Conservation (phyloP, 2,329 filamentous ascomycete species). For the Ceratocystis eucalypticola region DNA sequence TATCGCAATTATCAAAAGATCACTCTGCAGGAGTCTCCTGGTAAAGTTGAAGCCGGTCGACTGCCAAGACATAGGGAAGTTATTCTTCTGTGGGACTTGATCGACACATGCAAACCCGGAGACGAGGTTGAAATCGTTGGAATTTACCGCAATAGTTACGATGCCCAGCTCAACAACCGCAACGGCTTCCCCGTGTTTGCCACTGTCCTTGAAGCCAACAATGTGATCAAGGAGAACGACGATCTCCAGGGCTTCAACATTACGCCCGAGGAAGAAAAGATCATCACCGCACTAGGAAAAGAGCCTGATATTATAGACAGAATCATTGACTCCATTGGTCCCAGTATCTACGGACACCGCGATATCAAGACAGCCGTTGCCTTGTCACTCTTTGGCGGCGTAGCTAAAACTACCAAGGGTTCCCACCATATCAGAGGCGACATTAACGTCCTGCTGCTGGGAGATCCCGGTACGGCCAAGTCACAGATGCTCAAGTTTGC, state of each 20-base stretch:
- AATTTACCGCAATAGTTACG: slow-evolving; percentile 96
- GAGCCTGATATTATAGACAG: slow-evolving; percentile 89
- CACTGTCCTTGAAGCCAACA: slow-evolving; percentile 93
- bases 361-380: slow-evolving; percentile 97
- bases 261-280: slow-evolving; percentile 85
- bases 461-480: slow-evolving; percentile 95
- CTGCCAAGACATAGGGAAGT: slow-evolving; percentile 88
- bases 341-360: slow-evolving; percentile 90
- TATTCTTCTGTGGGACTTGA: slow-evolving; percentile 90
- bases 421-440: slow-evolving; percentile 87
- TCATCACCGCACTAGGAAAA: slow-evolving; percentile 74
- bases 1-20: slow-evolving; percentile 98
- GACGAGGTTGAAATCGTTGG: slow-evolving; percentile 97
- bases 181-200: slow-evolving; percentile 98
- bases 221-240: slow-evolving; percentile 92
- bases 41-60: slow-evolving; percentile 89
- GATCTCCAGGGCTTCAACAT: slow-evolving; percentile 92
- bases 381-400: slow-evolving; percentile 85
- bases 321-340: slow-evolving; percentile 82
- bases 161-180: slow-evolving; percentile 93
- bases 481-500: slow-evolving; percentile 96
- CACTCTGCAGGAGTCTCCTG: slow-evolving; percentile 91
- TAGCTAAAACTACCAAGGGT: slow-evolving; percentile 80
- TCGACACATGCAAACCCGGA: slow-evolving; percentile 90
- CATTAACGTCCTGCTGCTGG: slow-evolving; percentile 92